Evolutionary conservation across 805 yeast species (phyloP).

Genomic region (Metschnikowia sp.): DNA sequence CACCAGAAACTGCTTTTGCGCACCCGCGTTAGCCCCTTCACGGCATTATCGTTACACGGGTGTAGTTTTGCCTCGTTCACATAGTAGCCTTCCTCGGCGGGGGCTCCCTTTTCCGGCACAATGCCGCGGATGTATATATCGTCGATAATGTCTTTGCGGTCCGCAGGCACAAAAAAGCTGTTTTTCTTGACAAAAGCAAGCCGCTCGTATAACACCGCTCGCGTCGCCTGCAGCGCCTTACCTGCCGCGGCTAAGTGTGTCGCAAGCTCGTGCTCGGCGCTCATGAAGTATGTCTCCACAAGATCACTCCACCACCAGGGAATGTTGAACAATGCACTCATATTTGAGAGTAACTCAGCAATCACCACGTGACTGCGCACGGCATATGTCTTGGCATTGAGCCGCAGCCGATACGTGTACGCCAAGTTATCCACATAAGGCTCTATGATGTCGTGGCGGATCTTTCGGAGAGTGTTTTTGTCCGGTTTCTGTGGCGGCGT

Average conservation of each 20-base stretch:
- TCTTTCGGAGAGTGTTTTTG: conserved; percentile 42
- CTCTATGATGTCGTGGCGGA: conserved; percentile 50
- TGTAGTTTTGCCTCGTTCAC: conserved; percentile 33
- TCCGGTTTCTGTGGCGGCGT: conserved; percentile 28
- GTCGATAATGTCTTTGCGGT: conserved; percentile 5
- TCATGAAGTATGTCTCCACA: conserved; percentile 42
- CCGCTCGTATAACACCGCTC: conserved; percentile 42
- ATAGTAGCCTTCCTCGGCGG: conserved; percentile 32
- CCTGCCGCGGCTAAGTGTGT: conserved; percentile 34
- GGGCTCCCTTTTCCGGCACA: conserved; percentile 12
- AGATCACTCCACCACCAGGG: conserved; percentile 46
- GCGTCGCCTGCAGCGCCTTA: conserved; percentile 45
- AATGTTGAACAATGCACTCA: conserved; percentile 38
- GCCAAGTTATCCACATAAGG: conserved; percentile 68
- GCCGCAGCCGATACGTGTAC: conserved; percentile 71
- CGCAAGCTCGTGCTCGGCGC: conserved; percentile 45
- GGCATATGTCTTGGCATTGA: conserved; percentile 66
- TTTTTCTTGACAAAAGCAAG: conserved; percentile 26
- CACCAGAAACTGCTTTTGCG: conserved; percentile 80
- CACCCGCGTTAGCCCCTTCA: conserved; percentile 54
- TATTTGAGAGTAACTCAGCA: conserved; percentile 64
- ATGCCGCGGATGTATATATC: conserved; percentile 12
- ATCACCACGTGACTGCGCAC: conserved; percentile 63
- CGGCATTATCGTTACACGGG: conserved; percentile 34
- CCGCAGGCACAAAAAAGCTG: conserved; percentile 13